A percentile compares a stretch with the other conserved stretches of the same genome.
These are phyloP conservation scores for Pythium biforme DNA, from an alignment of 352 stramenopile genomes.

Conservation along the genomic window DNA sequence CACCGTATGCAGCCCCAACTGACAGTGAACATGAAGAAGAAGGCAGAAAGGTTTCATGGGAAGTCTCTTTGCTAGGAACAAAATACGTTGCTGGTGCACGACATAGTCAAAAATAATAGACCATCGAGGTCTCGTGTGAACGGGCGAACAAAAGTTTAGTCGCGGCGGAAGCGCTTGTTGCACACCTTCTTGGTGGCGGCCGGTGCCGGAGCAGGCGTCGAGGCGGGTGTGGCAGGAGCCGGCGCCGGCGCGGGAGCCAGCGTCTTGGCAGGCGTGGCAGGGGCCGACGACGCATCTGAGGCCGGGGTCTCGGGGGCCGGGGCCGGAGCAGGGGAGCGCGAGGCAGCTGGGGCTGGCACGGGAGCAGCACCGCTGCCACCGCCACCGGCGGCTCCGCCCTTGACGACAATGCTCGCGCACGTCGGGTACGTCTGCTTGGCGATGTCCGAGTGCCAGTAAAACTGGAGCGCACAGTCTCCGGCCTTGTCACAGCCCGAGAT, in stretches of 20 bases:
- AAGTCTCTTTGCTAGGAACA: neutral
- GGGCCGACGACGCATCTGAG: neutral
- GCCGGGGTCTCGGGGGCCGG: neutral
- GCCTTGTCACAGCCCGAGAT: conserved; percentile 42
- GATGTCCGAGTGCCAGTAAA: conserved; percentile 63
- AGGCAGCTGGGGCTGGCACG: conserved; percentile 2
- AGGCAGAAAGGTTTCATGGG: too few species aligned
- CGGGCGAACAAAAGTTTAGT: neutral
- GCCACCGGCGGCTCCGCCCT: conserved; percentile 20
- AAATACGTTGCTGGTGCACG: neutral
- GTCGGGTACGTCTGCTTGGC: conserved; percentile 62
- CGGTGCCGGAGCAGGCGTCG: neutral
- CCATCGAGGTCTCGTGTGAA: neutral
- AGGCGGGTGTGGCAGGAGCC: neutral
- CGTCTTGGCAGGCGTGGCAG: neutral
- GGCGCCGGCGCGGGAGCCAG: neutral
- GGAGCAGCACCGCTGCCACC: neutral
- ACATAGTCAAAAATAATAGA: too few species aligned
- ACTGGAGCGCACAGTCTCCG: conserved; percentile 52
- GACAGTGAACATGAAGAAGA: too few species aligned
- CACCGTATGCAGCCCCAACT: too few species aligned
- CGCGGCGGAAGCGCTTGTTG: conserved; percentile 9
- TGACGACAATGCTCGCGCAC: conserved; percentile 50
- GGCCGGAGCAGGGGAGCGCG: conserved; percentile 3
- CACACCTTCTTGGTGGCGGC: conserved; percentile 12